Evolutionary conservation across 116 monocot species (phyloP).

Genomic region (Trichopus zeylanicus): DNA sequence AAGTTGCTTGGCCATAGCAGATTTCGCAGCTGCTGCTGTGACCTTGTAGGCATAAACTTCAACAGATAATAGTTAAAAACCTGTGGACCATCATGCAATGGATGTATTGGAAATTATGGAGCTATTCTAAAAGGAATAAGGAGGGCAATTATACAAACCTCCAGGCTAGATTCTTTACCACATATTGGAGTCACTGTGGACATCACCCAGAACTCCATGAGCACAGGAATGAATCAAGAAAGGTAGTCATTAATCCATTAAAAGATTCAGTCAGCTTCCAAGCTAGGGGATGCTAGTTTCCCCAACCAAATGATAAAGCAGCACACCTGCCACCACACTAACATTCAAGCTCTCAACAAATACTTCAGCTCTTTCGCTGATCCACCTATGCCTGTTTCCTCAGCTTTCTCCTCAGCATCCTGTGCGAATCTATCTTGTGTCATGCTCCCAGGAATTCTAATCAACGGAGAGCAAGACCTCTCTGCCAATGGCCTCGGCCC

Average conservation of each 20-base stretch:
- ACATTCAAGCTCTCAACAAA: slow-evolving; percentile 97
- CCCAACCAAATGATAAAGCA: slow-evolving; percentile 79
- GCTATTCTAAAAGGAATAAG: background rate
- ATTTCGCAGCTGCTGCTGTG: background rate
- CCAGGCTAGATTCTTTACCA: background rate
- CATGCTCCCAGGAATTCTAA: slow-evolving; percentile 57
- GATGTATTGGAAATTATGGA: background rate
- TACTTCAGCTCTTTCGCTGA: slow-evolving; percentile 32
- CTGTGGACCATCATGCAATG: background rate
- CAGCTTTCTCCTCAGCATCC: slow-evolving; percentile 21
- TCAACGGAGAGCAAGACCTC: slow-evolving; percentile 64
- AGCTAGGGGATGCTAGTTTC: background rate
- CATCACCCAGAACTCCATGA: too few species aligned
- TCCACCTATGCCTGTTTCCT: slow-evolving; percentile 16
- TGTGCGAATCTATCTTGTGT: slow-evolving; percentile 4
- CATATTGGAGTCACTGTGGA: too few species aligned
- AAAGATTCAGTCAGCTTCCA: background rate
- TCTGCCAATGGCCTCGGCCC: slow-evolving; percentile 91
- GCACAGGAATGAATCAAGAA: too few species aligned
- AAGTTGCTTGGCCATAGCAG: background rate
- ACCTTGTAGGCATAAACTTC: background rate
- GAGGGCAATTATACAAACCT: background rate
- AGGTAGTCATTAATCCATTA: background rate
- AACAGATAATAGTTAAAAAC: background rate
- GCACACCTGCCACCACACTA: slow-evolving; percentile 87